Percentiles rank a stretch among this genome's conserved stretches.
These are phyloP conservation scores for Coccomyxa subellipsoidea DNA, from an alignment of 163 green algal genomes.

Conservation along the genomic window DNA sequence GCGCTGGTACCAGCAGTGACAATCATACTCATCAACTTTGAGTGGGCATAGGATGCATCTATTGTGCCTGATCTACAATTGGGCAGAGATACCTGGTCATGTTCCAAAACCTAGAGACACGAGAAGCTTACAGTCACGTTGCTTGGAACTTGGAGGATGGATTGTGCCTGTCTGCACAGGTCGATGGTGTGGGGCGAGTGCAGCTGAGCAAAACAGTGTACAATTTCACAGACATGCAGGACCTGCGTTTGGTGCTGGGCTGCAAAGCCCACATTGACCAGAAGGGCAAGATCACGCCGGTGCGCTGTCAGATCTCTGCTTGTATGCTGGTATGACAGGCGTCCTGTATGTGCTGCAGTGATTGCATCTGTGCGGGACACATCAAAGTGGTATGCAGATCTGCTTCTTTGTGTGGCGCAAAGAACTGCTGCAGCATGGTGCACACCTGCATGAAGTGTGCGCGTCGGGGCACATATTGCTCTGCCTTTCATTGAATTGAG, in stretches of 20 bases:
- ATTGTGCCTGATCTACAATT: no score
- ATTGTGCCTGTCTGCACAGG: not conserved
- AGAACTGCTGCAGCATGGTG: no score
- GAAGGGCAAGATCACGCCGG: conserved; percentile 14
- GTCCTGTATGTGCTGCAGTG: not conserved
- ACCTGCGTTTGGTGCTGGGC: conserved; percentile 30
- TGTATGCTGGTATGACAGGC: not conserved
- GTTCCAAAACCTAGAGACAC: no score
- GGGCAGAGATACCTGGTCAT: no score
- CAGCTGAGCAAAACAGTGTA: conserved; percentile 35
- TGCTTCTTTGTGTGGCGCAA: no score
- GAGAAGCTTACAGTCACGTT: not conserved
- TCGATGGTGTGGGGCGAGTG: conserved; percentile 15
- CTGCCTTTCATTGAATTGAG: not conserved
- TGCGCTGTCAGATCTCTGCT: not conserved
- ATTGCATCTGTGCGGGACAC: not conserved
- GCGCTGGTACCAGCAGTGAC: no score
- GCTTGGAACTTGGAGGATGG: not conserved
- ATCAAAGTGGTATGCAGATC: no score
- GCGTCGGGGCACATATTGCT: no score
- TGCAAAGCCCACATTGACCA: conserved; percentile 22
- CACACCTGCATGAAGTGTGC: no score
- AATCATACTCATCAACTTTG: no score
- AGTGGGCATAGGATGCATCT: no score
- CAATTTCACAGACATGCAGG: conserved; percentile 43